Percentiles rank a stretch among this genome's conserved stretches.
These are phyloP conservation scores for Termitomyces sp. DNA, from an alignment of 768 basidiomycete species.

Conservation along the genomic window DNA sequence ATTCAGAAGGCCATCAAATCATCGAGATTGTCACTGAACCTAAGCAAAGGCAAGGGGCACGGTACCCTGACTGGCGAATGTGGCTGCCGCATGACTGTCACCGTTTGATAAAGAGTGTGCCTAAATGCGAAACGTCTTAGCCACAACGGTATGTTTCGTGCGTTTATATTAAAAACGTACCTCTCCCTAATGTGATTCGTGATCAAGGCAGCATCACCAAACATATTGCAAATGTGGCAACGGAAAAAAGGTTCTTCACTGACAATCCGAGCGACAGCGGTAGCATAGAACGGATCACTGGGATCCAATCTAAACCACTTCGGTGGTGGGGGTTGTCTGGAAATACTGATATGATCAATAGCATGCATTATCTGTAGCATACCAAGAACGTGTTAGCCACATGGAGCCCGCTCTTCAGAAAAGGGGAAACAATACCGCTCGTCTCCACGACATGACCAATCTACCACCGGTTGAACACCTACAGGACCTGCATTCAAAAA, in stretches of 20 bases:
- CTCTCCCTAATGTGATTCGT: conserved; percentile 12
- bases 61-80: conserved; percentile 11
- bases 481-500: conserved; percentile 22
- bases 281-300: conserved; percentile 9
- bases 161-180: not conserved
- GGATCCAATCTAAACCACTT: conserved; percentile 8
- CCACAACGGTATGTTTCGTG: not conserved
- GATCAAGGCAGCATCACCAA: conserved; percentile 10
- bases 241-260: conserved; percentile 12
- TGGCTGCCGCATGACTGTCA: conserved; percentile 12
- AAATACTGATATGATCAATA: conserved; percentile 9
- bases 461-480: conserved; percentile 10
- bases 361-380: conserved; percentile 11
- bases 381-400: conserved; percentile 2
- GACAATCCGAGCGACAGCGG: conserved; percentile 9
- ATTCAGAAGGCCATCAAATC: not conserved
- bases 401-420: conserved; percentile 33
- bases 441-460: conserved; percentile 20
- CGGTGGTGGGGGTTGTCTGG: conserved; percentile 1
- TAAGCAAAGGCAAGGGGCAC: not conserved
- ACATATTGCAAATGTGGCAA: conserved; percentile 15
- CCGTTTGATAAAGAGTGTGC: conserved; percentile 12
- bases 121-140: not conserved
- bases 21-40: not conserved
- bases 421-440: conserved; percentile 20